Evolutionary conservation across 176 grass and related monocot species (phyloP).

Genomic region (Panicum miliaceum): DNA sequence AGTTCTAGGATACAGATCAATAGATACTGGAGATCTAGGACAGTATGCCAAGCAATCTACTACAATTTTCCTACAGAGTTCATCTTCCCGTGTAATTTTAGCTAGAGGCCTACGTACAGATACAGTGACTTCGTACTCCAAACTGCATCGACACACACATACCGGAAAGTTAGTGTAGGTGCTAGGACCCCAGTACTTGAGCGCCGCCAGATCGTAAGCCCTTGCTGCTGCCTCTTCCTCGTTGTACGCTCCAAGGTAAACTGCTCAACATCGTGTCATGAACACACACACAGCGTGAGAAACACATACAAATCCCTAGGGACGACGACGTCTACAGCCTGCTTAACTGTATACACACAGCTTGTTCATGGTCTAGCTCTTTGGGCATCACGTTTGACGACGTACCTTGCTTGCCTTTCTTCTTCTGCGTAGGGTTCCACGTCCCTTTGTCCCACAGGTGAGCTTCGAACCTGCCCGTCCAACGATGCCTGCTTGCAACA

Average conservation of each 20-base stretch:
- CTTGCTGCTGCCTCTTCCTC: constrained; percentile 76
- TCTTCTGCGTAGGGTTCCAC: constrained; percentile 78
- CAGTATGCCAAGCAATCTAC: no score
- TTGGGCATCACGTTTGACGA: not conserved
- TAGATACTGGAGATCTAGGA: no score
- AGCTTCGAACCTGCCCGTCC: constrained; percentile 74
- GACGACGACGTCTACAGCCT: not conserved
- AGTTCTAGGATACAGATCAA: no score
- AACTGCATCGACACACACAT: not conserved
- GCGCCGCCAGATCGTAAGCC: constrained; percentile 70
- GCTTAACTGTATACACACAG: not conserved
- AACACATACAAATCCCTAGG: not conserved
- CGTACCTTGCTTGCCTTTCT: constrained; percentile 77
- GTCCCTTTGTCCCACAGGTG: constrained; percentile 81
- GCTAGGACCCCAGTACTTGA: constrained; percentile 76
- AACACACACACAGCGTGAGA: not conserved
- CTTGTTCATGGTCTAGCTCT: not conserved
- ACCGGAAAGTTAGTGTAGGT: constrained; percentile 75
- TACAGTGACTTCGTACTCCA: not conserved
- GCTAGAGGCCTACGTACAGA: no score
- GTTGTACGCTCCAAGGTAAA: constrained; percentile 72
- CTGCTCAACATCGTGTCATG: constrained; percentile 18
- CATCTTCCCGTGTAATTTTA: no score
- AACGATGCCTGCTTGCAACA: constrained; percentile 52
- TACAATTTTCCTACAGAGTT: no score